A percentile compares a stretch with the other conserved stretches of the same genome.
Evolutionary conservation across 805 yeast species (phyloP).

Genomic region (Huiozyma naganishii): DNA sequence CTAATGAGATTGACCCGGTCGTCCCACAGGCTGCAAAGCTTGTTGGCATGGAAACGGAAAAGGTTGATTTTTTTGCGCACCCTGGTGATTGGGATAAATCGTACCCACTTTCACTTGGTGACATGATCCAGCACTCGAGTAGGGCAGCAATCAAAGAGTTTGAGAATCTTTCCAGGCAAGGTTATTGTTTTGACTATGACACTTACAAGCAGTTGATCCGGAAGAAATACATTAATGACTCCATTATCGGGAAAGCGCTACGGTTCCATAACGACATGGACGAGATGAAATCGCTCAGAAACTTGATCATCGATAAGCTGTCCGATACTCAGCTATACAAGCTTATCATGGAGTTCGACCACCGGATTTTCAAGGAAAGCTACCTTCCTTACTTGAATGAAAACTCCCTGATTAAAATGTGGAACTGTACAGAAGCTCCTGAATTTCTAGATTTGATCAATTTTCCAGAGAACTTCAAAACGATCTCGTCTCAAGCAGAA

Average conservation of each 20-base stretch:
- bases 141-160: constrained; percentile 20
- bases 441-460: constrained; percentile 8
- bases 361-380: constrained; percentile 4
- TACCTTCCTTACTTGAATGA: constrained; percentile 18
- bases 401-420: constrained; percentile 15
- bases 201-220: constrained; percentile 22
- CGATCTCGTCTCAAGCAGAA: constrained; percentile 23
- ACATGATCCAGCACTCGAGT: constrained; percentile 18
- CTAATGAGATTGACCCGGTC: constrained; percentile 14
- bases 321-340: constrained; percentile 6
- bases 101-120: constrained; percentile 22
- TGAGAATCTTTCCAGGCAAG: constrained; percentile 15
- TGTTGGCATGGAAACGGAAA: constrained; percentile 16
- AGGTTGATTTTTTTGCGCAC: constrained; percentile 15
- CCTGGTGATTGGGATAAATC: constrained; percentile 28
- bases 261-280: constrained; percentile 9
- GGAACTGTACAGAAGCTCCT: constrained; percentile 1
- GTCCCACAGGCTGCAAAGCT: constrained; percentile 23
- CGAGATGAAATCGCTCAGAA: constrained; percentile 14
- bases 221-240: constrained; percentile 10
- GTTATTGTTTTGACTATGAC: constrained; percentile 25
- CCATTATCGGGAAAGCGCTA: constrained; percentile 12
- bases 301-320: constrained; percentile 9
- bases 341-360: constrained; percentile 1
- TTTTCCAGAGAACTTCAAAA: constrained; percentile 21